Conservation (phyloP, 129 eudicot genomes). For the Pseudognaphalium luteoalbum region DNA sequence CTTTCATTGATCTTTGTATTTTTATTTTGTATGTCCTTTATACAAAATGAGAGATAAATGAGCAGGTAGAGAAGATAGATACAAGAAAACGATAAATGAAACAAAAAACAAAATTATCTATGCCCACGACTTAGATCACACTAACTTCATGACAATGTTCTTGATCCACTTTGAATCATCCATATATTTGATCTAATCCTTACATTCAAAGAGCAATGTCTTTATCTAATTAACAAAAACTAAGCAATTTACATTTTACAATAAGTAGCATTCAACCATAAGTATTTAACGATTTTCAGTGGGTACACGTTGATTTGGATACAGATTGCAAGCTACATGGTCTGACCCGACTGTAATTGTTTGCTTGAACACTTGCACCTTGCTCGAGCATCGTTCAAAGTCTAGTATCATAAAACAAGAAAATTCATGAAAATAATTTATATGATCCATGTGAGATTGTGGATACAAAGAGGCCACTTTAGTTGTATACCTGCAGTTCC, state of each 20-base stretch:
- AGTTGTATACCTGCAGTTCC: constrained; percentile 60
- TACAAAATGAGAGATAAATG: too few species aligned
- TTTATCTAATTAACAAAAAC: constrained; percentile 30
- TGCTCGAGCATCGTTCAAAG: constrained; percentile 53
- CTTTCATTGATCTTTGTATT: not conserved
- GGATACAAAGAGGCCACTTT: not conserved
- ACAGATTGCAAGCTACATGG: not conserved
- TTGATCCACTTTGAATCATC: constrained; percentile 34
- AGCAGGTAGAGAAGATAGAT: not conserved
- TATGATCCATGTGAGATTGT: constrained; percentile 9
- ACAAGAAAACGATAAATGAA: not conserved
- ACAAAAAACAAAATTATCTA: not conserved
- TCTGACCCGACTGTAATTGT: constrained; percentile 33
- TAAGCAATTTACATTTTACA: constrained; percentile 25
- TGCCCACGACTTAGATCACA: constrained; percentile 21
- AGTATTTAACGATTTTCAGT: not conserved
- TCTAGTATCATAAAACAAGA: constrained; percentile 37
- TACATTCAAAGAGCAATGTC: constrained; percentile 10
- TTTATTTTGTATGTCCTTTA: not conserved
- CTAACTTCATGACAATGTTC: constrained; percentile 25
- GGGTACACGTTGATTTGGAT: constrained; percentile 1
- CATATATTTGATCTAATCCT: constrained; percentile 25
- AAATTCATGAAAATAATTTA: constrained; percentile 12
- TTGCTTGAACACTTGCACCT: constrained; percentile 61
- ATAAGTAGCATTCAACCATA: not conserved